These are phyloP conservation scores for Starmera pachycereana DNA, from an alignment of 805 yeast species.

Conservation along the genomic window DNA sequence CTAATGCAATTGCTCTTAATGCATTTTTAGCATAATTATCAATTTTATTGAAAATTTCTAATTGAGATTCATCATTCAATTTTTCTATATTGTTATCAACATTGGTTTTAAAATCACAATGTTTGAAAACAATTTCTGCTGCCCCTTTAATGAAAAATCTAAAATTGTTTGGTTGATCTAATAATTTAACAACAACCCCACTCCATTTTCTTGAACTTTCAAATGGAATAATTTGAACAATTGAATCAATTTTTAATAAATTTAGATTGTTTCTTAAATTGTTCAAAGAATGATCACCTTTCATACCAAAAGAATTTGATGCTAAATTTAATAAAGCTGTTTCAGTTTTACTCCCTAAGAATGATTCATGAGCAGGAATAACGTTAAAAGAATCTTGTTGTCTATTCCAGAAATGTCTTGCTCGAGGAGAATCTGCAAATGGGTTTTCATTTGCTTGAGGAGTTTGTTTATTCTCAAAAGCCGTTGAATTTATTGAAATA, in stretches of 20 bases:
- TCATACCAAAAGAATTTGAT: constrained; percentile 39
- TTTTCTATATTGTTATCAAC: constrained; percentile 20
- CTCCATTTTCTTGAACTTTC: constrained; percentile 93
- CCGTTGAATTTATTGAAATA: constrained; percentile 75
- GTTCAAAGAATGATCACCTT: constrained; percentile 34
- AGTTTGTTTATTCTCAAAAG: constrained; percentile 57
- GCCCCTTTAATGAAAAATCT: constrained; percentile 85
- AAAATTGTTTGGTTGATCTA: constrained; percentile 24
- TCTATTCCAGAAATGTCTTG: constrained; percentile 11
- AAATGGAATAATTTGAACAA: constrained; percentile 76
- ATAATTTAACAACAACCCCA: constrained; percentile 54
- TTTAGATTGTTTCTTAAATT: constrained; percentile 27
- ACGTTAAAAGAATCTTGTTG: constrained; percentile 6
- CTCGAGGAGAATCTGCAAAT: constrained; percentile 11
- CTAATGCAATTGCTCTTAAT: constrained; percentile 80
- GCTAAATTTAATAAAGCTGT: constrained; percentile 74
- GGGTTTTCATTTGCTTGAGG: constrained; percentile 18
- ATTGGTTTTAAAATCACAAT: constrained; percentile 36
- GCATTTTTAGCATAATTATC: constrained; percentile 66
- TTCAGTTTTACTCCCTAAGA: constrained; percentile 90
- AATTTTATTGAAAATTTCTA: constrained; percentile 30
- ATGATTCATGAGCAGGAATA: constrained; percentile 36
- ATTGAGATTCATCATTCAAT: constrained; percentile 18
- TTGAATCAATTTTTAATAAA: constrained; percentile 22
- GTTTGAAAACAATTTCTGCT: constrained; percentile 69